Conservation (phyloP, 208 protist species). For the Crithidia thermophila region DNA sequence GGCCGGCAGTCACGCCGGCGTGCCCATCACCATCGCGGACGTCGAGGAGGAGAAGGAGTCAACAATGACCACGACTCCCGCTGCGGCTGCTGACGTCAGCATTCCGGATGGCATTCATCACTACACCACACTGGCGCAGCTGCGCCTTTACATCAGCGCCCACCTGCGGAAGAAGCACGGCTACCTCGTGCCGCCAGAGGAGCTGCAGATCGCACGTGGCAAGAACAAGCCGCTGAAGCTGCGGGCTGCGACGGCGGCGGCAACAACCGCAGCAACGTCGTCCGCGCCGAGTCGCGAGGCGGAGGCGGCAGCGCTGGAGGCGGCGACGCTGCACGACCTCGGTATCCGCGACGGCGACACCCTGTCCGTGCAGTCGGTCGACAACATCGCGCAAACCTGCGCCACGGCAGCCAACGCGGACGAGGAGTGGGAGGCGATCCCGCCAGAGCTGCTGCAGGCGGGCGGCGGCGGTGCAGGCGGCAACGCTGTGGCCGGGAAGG, state of each 20-base stretch:
- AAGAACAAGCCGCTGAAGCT: constrained; percentile 63
- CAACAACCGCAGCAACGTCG: not conserved
- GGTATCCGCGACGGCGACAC: constrained; percentile 71
- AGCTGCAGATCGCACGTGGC: constrained; percentile 53
- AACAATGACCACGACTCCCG: not conserved
- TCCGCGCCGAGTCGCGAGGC: not conserved
- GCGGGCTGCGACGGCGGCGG: constrained; percentile 3
- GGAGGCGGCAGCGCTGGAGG: constrained; percentile 24
- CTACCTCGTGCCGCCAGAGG: constrained; percentile 47
- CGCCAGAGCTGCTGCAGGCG: constrained; percentile 48
- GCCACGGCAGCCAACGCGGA: constrained; percentile 18
- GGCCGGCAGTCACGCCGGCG: not conserved
- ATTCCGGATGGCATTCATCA: constrained; percentile 51
- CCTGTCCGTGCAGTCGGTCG: constrained; percentile 60
- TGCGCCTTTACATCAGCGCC: constrained; percentile 52
- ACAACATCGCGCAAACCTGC: constrained; percentile 41
- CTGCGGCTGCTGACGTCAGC: not conserved
- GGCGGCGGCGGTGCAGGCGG: constrained; percentile 7
- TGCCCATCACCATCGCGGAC: not conserved
- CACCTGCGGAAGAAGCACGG: constrained; percentile 56
- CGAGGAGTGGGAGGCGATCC: constrained; percentile 71
- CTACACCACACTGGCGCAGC: constrained; percentile 62
- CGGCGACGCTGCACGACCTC: constrained; percentile 65
- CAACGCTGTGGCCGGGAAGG: constrained; percentile 1
- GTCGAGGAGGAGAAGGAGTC: not conserved